Conservation (phyloP, 371 early-diverging fungal species). For the Rhizopus stolonifer region DNA sequence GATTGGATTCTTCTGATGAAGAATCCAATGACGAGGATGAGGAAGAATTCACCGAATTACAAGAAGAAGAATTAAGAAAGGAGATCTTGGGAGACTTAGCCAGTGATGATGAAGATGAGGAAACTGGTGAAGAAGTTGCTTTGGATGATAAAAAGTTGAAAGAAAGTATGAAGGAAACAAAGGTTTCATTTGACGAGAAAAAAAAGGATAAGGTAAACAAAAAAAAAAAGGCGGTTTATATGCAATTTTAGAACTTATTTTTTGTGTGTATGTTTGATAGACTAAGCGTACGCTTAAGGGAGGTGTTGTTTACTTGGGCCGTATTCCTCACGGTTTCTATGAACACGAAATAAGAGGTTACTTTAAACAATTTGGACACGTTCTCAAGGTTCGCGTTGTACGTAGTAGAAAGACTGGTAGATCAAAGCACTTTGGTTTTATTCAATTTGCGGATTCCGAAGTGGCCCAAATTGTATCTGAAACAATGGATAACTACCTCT, state of each 20-base stretch:
- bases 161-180: slow-evolving; percentile 37
- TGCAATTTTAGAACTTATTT: background rate
- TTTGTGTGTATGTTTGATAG: background rate
- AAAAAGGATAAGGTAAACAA: slow-evolving; percentile 22
- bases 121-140: slow-evolving; percentile 48
- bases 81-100: slow-evolving; percentile 1
- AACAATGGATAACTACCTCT: slow-evolving; percentile 95
- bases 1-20: background rate
- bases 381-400: slow-evolving; percentile 76
- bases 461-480: slow-evolving; percentile 91
- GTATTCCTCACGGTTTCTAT: slow-evolving; percentile 95
- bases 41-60: slow-evolving; percentile 8
- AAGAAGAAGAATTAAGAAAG: slow-evolving; percentile 10
- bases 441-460: slow-evolving; percentile 77
- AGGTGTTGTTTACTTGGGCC: slow-evolving; percentile 86
- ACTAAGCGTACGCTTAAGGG: slow-evolving; percentile 11
- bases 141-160: slow-evolving; percentile 34
- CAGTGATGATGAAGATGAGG: background rate
- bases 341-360: slow-evolving; percentile 87
- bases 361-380: slow-evolving; percentile 90
- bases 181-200: slow-evolving; percentile 32
- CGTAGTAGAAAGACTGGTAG: slow-evolving; percentile 88
- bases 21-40: slow-evolving; percentile 3
- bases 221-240: slow-evolving; percentile 16
- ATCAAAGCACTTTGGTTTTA: slow-evolving; percentile 91